A percentile compares a stretch with the other conserved stretches of the same genome.
Conservation (phyloP, 2,329 filamentous ascomycete genomes). For the Colletotrichum eremochloae region DNA sequence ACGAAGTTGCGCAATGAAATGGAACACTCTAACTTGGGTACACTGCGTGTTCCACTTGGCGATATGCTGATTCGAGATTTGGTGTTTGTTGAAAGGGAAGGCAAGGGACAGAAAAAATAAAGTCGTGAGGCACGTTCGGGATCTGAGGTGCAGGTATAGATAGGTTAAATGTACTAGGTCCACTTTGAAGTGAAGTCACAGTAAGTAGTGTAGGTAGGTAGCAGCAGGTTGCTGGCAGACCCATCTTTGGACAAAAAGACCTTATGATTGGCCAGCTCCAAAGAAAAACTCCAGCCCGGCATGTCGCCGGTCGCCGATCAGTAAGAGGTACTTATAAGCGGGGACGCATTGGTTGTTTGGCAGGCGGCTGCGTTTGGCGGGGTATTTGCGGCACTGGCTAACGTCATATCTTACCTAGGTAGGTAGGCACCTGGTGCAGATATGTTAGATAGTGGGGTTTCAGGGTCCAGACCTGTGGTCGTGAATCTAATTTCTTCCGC, state of each 20-base stretch:
- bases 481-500: background rate
- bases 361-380: background rate
- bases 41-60: background rate
- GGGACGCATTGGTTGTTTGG: slow-evolving; percentile 1
- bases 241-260: background rate
- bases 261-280: background rate
- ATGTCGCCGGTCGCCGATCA: slow-evolving; percentile 11
- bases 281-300: background rate
- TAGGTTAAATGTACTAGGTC: background rate
- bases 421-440: no score
- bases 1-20: background rate
- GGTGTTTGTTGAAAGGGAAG: background rate
- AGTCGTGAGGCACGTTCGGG: background rate
- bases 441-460: background rate
- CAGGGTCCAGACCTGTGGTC: background rate
- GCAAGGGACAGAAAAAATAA: background rate
- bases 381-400: background rate
- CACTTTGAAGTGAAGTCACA: slow-evolving; percentile 15
- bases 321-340: background rate
- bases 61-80: background rate
- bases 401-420: no score
- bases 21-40: background rate
- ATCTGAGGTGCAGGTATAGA: background rate
- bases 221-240: background rate
- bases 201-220: background rate